A percentile compares a stretch with the other conserved stretches of the same genome.
Evolutionary conservation across 1,284 basidiomycete genomes (phyloP).

Genomic region (Pholiota adiposa): DNA sequence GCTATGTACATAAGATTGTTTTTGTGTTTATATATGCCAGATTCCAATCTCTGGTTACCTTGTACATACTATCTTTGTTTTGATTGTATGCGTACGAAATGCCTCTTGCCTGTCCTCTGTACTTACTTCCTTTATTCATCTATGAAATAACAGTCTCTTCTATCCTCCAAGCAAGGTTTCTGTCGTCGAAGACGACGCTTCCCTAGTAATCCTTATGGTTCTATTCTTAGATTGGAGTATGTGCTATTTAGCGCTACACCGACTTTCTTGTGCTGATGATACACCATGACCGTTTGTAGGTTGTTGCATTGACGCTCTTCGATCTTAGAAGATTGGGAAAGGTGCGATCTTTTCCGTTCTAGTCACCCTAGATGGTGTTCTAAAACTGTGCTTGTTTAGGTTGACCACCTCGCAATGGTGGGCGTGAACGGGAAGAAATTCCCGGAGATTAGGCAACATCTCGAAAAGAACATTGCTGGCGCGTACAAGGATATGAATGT

Average conservation of each 20-base stretch:
- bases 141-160: no score
- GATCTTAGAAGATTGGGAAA: conserved; percentile 88
- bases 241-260: conserved; percentile 26
- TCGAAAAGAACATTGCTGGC: conserved; percentile 81
- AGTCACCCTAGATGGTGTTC: not conserved
- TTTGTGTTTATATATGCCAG: no score
- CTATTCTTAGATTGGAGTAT: conserved; percentile 64
- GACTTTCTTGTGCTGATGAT: not conserved
- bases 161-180: no score
- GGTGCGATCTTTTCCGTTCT: conserved; percentile 41
- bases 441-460: conserved; percentile 81
- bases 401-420: conserved; percentile 79
- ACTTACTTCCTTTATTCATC: no score
- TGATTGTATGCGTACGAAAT: no score
- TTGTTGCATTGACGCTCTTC: conserved; percentile 89
- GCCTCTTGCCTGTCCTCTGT: no score
- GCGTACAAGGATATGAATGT: conserved; percentile 89
- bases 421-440: conserved; percentile 87
- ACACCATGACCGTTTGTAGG: conserved; percentile 47
- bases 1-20: no score
- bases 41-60: no score
- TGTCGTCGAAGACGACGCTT: no score
- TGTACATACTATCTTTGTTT: no score
- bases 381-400: conserved; percentile 38
- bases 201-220: not conserved